phyloP scores from a whole-genome alignment of 306 rosid genomes.

The Prosopis cineraria region DNA sequence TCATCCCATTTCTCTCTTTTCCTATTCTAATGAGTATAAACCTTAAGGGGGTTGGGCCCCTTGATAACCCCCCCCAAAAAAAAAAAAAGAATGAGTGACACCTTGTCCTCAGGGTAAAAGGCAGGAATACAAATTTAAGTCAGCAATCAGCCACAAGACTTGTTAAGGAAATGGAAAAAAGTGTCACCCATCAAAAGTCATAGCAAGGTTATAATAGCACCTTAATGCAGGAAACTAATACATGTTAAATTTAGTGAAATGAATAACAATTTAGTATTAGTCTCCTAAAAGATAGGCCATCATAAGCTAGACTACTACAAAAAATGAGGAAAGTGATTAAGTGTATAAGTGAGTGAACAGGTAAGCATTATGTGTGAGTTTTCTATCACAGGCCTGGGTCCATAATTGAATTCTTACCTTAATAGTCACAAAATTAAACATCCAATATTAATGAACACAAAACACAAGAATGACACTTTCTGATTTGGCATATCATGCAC shows the following conservation, averaged over 20 bases:
- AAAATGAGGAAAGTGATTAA: neutral
- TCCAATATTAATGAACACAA: neutral
- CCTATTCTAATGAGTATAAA: too few relatives aligned
- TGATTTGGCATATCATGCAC: neutral
- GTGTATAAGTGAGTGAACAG: neutral
- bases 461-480: neutral
- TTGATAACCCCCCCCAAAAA: neutral
- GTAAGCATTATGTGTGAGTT: neutral
- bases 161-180: neutral
- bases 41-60: neutral
- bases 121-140: conserved; percentile 4
- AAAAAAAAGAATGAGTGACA: neutral
- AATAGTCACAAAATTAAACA: too few relatives aligned
- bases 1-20: too few relatives aligned
- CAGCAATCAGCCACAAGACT: conserved; percentile 16
- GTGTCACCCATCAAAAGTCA: conserved; percentile 20
- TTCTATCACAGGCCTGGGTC: neutral
- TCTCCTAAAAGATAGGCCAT: conserved; percentile 9
- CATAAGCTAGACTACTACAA: neutral
- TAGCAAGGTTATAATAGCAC: conserved; percentile 23
- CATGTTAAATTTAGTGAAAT: conserved; percentile 12
- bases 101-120: too few relatives aligned
- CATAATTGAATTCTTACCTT: neutral
- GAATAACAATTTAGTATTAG: neutral
- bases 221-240: conserved; percentile 6